These are phyloP conservation scores for Orychophragmus violaceus DNA, from an alignment of 345 rosid genomes.

Conservation along the genomic window DNA sequence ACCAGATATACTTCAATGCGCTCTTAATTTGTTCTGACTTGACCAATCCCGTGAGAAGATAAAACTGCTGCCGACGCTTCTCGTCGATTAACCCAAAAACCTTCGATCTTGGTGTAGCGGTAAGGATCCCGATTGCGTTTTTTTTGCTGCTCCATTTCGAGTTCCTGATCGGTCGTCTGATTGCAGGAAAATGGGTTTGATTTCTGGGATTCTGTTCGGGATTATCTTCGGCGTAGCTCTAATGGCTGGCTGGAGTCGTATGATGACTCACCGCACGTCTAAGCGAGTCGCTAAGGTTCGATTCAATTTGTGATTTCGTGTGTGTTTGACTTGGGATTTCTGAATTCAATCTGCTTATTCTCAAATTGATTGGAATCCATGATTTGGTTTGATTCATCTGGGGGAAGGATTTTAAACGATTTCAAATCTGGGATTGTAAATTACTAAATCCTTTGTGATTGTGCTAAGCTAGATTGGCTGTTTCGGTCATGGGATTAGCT, in stretches of 20 bases:
- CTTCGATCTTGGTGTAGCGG: neutral
- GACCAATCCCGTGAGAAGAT: neutral
- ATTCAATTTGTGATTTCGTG: neutral
- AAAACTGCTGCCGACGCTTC: constrained; percentile 11
- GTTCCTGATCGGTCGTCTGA: neutral
- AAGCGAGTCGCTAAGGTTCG: constrained; percentile 82
- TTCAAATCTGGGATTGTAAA: neutral
- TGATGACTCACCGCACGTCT: constrained; percentile 80
- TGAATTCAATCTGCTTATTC: neutral
- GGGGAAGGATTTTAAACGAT: neutral
- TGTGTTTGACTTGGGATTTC: neutral
- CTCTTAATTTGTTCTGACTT: constrained; percentile 23
- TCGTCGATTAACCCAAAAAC: neutral
- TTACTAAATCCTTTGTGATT: neutral
- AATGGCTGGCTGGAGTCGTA: constrained; percentile 94
- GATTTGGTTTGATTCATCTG: neutral
- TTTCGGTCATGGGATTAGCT: neutral
- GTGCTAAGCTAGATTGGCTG: neutral
- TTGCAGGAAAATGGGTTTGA: constrained; percentile 71
- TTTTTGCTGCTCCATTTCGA: neutral
- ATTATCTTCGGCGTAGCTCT: constrained; percentile 70
- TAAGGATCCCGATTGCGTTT: constrained; percentile 12
- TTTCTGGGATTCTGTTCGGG: constrained; percentile 86
- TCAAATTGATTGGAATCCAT: neutral
- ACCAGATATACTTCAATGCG: no score